A percentile compares a stretch with the other conserved stretches of the same genome.
Conservation (phyloP, 345 rosid species). For the Hibiscus trionum region DNA sequence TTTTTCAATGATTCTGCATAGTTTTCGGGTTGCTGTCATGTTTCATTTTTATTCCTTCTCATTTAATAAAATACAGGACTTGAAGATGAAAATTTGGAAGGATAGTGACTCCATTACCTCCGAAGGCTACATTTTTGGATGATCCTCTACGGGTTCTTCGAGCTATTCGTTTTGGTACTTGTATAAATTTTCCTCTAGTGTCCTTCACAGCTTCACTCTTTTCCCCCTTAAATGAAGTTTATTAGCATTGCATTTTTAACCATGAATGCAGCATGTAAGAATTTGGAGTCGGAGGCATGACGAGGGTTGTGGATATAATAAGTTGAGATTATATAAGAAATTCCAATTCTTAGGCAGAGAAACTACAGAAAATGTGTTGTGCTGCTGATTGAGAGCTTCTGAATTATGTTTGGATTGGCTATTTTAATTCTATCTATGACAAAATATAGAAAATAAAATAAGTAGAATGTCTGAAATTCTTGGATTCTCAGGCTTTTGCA, state of each 20-base stretch:
- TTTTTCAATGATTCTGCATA: neutral
- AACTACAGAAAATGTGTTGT: neutral
- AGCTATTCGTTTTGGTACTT: constrained; percentile 91
- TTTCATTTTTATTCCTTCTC: neutral
- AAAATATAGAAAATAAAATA: neutral
- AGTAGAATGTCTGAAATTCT: neutral
- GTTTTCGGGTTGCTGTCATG: neutral
- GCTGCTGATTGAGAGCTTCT: neutral
- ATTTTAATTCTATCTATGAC: neutral
- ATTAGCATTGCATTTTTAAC: neutral
- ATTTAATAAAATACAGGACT: constrained; percentile 42
- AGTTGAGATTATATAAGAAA: neutral
- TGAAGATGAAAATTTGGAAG: constrained; percentile 68
- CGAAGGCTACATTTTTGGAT: constrained; percentile 86
- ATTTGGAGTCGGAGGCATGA: neutral
- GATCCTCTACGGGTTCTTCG: constrained; percentile 93
- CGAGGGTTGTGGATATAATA: neutral
- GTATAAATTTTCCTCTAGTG: neutral
- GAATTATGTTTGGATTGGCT: neutral
- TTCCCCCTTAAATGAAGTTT: neutral
- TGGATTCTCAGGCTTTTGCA: neutral
- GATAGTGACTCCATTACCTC: constrained; percentile 81
- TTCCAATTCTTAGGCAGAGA: neutral
- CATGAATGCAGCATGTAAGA: neutral
- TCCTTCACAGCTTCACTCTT: neutral